A percentile compares a stretch with the other conserved stretches of the same genome.
These are phyloP conservation scores for Globisporangium echinulatum DNA, from an alignment of 352 stramenopile species.

Conservation along the genomic window DNA sequence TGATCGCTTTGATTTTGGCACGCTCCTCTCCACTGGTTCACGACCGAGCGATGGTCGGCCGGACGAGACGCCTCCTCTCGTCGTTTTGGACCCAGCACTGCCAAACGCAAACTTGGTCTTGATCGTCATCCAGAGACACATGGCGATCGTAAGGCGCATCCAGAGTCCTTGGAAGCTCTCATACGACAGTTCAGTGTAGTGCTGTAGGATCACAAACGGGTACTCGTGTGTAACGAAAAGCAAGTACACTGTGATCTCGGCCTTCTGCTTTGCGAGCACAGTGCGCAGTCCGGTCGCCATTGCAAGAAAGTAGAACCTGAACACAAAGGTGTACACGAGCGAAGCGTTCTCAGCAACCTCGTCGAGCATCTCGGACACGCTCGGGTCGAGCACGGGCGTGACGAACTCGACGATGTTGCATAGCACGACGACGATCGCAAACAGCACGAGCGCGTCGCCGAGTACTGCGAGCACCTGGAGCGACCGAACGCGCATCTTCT, in stretches of 20 bases:
- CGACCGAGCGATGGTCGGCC: not conserved
- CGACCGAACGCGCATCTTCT: conserved; percentile 16
- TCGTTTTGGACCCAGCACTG: not conserved
- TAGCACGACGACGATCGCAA: not conserved
- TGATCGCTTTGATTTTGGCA: too few relatives aligned
- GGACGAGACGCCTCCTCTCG: not conserved
- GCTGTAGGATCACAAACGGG: conserved; percentile 18
- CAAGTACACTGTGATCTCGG: conserved; percentile 22
- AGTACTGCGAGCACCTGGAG: not conserved
- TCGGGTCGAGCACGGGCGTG: not conserved
- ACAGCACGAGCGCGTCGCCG: not conserved
- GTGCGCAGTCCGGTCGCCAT: conserved; percentile 12
- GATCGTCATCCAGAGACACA: conserved; percentile 2
- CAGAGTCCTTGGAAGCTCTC: conserved; percentile 33
- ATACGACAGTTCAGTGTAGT: conserved; percentile 23
- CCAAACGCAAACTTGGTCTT: not conserved
- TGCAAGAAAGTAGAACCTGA: conserved; percentile 28
- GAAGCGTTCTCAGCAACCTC: conserved; percentile 20
- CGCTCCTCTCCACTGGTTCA: too few relatives aligned
- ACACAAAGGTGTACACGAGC: conserved; percentile 26
- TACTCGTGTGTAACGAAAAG: conserved; percentile 30
- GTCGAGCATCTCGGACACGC: not conserved
- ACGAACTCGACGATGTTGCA: conserved; percentile 1
- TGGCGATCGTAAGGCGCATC: conserved; percentile 24
- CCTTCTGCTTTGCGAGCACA: conserved; percentile 7